Evolutionary conservation across 805 yeast genomes (phyloP).

Genomic region (Wickerhamiella qilinensis): DNA sequence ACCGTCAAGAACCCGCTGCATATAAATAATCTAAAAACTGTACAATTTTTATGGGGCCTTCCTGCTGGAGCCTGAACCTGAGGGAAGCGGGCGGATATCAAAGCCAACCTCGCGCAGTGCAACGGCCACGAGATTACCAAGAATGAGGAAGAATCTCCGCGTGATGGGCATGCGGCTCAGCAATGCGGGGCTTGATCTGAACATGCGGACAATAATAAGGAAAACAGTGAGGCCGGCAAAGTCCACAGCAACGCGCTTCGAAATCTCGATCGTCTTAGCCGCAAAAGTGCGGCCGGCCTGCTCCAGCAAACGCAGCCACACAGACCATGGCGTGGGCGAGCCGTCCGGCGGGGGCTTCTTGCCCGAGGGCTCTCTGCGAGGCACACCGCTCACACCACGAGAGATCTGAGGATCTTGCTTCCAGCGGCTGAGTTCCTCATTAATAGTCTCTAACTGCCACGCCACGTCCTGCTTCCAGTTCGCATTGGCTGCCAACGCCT

Average conservation of each 20-base stretch:
- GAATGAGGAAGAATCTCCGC: conserved; percentile 4
- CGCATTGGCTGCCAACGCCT: not conserved
- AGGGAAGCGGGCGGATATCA: conserved; percentile 7
- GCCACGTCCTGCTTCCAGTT: conserved; percentile 16
- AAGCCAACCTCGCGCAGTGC: conserved; percentile 13
- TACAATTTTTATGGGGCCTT: too few relatives aligned
- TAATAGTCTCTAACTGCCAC: conserved; percentile 16
- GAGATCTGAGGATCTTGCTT: not conserved
- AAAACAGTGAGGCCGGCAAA: conserved; percentile 6
- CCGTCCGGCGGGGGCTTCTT: not conserved
- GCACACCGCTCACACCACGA: not conserved
- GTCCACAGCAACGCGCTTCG: conserved; percentile 9
- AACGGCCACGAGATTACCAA: conserved; percentile 12
- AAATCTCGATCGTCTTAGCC: not conserved
- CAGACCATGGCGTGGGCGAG: not conserved
- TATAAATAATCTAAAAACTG: too few relatives aligned
- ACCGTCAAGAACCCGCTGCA: too few relatives aligned
- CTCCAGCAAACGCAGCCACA: not conserved
- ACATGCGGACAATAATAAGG: conserved; percentile 8
- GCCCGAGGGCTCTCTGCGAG: not conserved
- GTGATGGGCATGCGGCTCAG: conserved; percentile 9
- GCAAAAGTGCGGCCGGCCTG: not conserved
- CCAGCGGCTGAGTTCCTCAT: conserved; percentile 14
- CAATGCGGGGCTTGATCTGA: conserved; percentile 8
- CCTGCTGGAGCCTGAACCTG: too few relatives aligned